Percentiles rank a stretch among this genome's conserved stretches.
These are phyloP conservation scores for Gymnopus androsaceus DNA, from an alignment of 1,284 basidiomycete genomes.

Conservation along the genomic window DNA sequence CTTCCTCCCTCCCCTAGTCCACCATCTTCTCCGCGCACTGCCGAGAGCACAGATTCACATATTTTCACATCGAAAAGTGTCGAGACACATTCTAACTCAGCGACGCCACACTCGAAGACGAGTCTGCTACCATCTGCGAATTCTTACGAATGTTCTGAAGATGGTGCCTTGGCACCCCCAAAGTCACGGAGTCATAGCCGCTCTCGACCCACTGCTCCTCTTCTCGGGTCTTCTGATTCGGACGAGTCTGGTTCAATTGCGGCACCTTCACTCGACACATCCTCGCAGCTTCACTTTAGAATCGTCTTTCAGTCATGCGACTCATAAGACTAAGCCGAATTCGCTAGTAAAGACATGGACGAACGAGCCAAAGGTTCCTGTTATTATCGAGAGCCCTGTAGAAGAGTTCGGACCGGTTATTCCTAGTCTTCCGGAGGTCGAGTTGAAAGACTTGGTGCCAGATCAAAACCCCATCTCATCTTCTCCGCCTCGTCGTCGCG, in stretches of 20 bases:
- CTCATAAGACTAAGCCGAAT: not conserved
- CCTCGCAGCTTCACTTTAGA: constrained; percentile 10
- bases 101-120: not conserved
- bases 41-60: not conserved
- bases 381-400: constrained; percentile 13
- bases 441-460: not conserved
- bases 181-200: not conserved
- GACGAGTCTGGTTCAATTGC: constrained; percentile 5
- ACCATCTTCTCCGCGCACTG: not conserved
- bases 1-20: not conserved
- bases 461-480: too few species aligned
- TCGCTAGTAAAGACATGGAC: constrained; percentile 6
- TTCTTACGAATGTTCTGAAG: not conserved
- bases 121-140: not conserved
- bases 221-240: not conserved
- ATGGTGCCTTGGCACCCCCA: not conserved
- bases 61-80: not conserved
- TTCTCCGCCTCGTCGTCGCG: not conserved
- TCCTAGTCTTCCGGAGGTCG: not conserved
- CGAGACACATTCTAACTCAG: not conserved
- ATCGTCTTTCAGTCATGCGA: not conserved
- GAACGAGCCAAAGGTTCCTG: constrained; percentile 9
- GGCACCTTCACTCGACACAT: not conserved
- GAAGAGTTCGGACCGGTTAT: not conserved
- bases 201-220: not conserved